A percentile compares a stretch with the other conserved stretches of the same genome.
Conservation (phyloP, 768 basidiomycete species). For the Podaxis mareebaensis region DNA sequence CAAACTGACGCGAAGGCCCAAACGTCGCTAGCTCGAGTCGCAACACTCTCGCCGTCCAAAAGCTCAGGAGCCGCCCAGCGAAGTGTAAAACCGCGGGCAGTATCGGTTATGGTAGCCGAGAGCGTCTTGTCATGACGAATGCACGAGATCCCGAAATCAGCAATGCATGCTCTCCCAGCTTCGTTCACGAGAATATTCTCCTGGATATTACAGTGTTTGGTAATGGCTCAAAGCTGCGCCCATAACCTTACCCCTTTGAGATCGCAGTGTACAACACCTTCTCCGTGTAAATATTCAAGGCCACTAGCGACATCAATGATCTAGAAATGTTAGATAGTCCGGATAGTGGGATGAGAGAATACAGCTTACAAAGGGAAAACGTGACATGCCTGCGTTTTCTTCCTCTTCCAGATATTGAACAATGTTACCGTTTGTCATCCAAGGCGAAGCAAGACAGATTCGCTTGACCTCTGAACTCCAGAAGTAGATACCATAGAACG, state of each 20-base stretch:
- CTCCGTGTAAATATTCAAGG: constrained; percentile 16
- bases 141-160: constrained; percentile 18
- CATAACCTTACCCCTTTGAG: constrained; percentile 19
- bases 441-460: constrained; percentile 16
- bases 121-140: not conserved
- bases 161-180: constrained; percentile 14
- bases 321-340: not conserved
- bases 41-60: constrained; percentile 29
- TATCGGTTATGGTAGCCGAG: constrained; percentile 30
- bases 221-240: too few relatives aligned
- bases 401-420: constrained; percentile 1
- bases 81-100: not conserved
- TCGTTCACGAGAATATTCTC: constrained; percentile 16
- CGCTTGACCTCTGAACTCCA: not conserved
- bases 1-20: constrained; percentile 19
- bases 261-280: constrained; percentile 19
- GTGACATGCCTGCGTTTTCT: not conserved
- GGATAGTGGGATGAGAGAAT: too few relatives aligned
- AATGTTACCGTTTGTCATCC: constrained; percentile 18
- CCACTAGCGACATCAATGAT: constrained; percentile 15
- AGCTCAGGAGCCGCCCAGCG: constrained; percentile 23
- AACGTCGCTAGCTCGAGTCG: constrained; percentile 17
- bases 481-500: too few relatives aligned
- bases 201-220: not conserved
- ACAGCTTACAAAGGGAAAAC: too few relatives aligned